Evolutionary conservation across 768 basidiomycete species (phyloP).

Genomic region (Tricholoma matsutake): DNA sequence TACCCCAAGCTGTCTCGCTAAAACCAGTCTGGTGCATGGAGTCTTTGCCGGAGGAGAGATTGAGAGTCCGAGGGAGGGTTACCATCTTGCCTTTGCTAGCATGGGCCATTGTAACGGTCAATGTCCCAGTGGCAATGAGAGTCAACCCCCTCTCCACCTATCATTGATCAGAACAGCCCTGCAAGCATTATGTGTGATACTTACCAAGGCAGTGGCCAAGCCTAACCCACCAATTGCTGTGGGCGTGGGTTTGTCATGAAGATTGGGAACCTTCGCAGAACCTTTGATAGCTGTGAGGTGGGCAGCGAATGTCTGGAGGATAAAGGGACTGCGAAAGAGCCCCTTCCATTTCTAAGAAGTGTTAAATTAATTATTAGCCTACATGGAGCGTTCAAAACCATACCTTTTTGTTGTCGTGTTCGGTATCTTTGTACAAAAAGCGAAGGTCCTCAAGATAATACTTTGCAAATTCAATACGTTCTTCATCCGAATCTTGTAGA

Average conservation of each 20-base stretch:
- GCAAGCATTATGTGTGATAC: not conserved
- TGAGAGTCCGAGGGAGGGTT: no score
- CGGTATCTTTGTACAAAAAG: not conserved
- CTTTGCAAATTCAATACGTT: not conserved
- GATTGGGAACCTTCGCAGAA: no score
- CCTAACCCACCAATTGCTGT: not conserved
- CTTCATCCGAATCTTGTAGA: not conserved
- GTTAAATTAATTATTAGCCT: not conserved
- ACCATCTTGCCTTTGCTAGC: not conserved
- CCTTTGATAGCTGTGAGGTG: not conserved
- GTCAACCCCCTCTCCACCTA: not conserved
- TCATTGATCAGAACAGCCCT: not conserved
- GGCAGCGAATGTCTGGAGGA: not conserved
- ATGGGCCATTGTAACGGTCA: not conserved
- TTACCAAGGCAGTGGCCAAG: not conserved
- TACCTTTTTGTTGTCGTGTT: not conserved
- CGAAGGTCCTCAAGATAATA: not conserved
- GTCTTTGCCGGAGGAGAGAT: not conserved
- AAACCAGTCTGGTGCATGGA: not conserved
- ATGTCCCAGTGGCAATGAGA: not conserved
- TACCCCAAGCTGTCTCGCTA: not conserved
- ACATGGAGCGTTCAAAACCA: no score
- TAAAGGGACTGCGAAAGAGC: no score
- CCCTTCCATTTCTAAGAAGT: not conserved
- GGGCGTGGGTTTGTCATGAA: not conserved